A percentile compares a stretch with the other conserved stretches of the same genome.
Conservation (phyloP, 2,329 filamentous ascomycete species). For the Pestalotiopsis sp. region DNA sequence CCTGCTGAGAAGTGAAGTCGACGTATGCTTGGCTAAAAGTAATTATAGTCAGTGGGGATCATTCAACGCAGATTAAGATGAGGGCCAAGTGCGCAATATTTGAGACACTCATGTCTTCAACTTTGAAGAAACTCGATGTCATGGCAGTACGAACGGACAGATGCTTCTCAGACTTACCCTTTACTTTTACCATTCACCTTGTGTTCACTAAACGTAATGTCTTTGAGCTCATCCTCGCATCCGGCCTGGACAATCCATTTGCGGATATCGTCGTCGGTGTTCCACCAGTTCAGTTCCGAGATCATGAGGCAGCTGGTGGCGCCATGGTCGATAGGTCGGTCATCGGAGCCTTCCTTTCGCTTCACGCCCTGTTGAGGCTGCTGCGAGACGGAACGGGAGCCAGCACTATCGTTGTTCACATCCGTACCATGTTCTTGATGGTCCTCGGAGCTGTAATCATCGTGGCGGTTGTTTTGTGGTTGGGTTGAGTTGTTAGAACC, state of each 20-base stretch:
- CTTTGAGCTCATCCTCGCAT: constrained; percentile 83
- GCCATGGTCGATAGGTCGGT: constrained; percentile 59
- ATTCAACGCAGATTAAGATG: not conserved
- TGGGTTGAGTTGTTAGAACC: constrained; percentile 29
- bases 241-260: constrained; percentile 81
- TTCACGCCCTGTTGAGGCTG: constrained; percentile 58
- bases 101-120: not conserved
- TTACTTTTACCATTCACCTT: constrained; percentile 99
- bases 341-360: constrained; percentile 62
- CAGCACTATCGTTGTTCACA: constrained; percentile 32
- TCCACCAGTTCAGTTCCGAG: constrained; percentile 96
- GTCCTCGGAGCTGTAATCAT: constrained; percentile 41
- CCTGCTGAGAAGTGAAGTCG: constrained; percentile 81
- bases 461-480: constrained; percentile 39
- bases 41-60: not conserved
- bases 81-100: not conserved
- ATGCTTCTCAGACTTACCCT: constrained; percentile 64
- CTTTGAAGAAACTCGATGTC: not conserved
- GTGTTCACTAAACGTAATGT: constrained; percentile 96
- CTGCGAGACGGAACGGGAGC: constrained; percentile 20
- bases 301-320: constrained; percentile 77
- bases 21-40: constrained; percentile 72
- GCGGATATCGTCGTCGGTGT: constrained; percentile 90
- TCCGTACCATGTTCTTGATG: constrained; percentile 34
- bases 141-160: not conserved